These are phyloP conservation scores for Ichthyophthirius multifiliis DNA, from an alignment of 169 alveolate species.

Conservation along the genomic window DNA sequence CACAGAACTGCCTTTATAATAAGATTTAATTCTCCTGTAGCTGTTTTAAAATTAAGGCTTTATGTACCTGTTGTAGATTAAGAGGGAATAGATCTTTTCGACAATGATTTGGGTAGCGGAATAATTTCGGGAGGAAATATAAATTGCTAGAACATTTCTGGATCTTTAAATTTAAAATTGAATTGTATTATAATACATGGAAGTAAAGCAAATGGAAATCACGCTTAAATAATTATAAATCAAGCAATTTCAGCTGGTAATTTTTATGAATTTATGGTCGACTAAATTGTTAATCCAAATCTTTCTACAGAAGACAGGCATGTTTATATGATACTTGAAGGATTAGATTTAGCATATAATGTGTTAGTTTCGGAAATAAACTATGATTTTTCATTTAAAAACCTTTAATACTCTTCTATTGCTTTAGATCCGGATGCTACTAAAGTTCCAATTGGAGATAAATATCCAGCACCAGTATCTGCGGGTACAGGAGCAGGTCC, in stretches of 20 bases:
- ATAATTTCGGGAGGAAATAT: background rate
- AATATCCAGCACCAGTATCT: background rate
- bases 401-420: no score
- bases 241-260: background rate
- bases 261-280: background rate
- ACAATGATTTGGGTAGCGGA: background rate
- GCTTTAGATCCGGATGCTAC: background rate
- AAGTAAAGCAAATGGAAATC: background rate
- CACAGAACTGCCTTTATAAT: background rate
- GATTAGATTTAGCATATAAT: background rate
- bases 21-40: background rate
- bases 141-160: background rate
- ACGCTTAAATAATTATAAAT: background rate
- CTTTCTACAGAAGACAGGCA: background rate
- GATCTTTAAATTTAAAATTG: background rate
- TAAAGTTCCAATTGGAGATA: background rate
- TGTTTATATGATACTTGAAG: background rate
- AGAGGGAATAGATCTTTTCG: background rate
- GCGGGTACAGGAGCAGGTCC: conserved; percentile 8
- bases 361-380: background rate
- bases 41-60: background rate
- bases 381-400: background rate
- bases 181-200: background rate
- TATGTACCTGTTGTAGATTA: background rate
- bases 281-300: background rate